Conservation (phyloP, 2,329 filamentous ascomycete species). For the Xylaria sp. region DNA sequence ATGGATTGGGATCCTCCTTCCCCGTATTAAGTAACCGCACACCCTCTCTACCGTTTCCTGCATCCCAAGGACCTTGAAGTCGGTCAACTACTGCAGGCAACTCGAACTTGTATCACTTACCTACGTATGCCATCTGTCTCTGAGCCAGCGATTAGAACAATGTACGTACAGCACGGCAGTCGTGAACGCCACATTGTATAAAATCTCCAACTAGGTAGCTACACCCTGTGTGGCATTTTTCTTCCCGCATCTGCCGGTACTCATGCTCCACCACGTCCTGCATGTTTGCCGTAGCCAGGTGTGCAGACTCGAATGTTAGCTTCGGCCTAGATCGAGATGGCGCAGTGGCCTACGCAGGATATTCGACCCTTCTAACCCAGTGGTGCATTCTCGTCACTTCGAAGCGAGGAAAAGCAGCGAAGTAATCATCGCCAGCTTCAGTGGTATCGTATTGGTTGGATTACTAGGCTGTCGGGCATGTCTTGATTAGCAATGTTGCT, state of each 20-base stretch:
- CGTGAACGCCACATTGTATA: neutral
- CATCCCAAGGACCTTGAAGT: too few relatives aligned
- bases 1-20: too few relatives aligned
- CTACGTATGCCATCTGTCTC: neutral
- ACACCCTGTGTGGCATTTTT: conserved; percentile 10
- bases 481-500: neutral
- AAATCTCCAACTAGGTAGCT: neutral
- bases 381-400: neutral
- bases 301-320: neutral
- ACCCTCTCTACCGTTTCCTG: too few relatives aligned
- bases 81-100: neutral
- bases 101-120: too few relatives aligned
- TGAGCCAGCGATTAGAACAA: neutral
- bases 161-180: too few relatives aligned
- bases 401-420: neutral
- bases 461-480: neutral
- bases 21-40: too few relatives aligned
- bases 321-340: neutral
- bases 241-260: conserved; percentile 20
- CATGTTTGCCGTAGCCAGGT: neutral
- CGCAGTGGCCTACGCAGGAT: neutral
- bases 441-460: neutral
- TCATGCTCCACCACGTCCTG: conserved; percentile 12
- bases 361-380: neutral
- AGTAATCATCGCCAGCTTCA: neutral